phyloP scores from a whole-genome alignment of 176 grass and related monocot genomes.

The Miscanthus lutarioriparius region DNA sequence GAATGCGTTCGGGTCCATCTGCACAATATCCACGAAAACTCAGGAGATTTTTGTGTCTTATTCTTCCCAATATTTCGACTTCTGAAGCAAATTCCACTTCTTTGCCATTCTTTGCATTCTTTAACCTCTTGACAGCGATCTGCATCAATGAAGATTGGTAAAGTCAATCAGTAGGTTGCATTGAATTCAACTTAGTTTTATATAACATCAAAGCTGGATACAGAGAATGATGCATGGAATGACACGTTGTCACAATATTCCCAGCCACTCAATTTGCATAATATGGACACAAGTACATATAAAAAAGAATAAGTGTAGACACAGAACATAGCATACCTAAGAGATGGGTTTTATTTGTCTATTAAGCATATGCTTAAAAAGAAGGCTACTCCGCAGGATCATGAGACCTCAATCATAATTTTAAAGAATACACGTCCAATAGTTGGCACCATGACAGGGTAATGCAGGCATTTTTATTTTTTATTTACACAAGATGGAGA shows the following conservation, averaged over 20 bases:
- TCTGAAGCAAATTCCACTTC: slow-evolving; percentile 78
- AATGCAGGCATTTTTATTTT: neutral
- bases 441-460: slow-evolving; percentile 42
- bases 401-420: neutral
- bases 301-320: neutral
- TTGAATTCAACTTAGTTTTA: neutral
- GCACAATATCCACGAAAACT: slow-evolving; percentile 75
- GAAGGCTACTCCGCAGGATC: neutral
- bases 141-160: slow-evolving; percentile 34
- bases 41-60: slow-evolving; percentile 85
- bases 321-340: neutral
- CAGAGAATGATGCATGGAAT: neutral
- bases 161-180: slow-evolving; percentile 9
- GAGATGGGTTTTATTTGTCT: neutral
- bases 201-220: slow-evolving; percentile 17
- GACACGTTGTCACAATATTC: neutral
- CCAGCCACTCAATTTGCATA: neutral
- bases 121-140: slow-evolving; percentile 87
- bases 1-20: slow-evolving; percentile 69
- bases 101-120: slow-evolving; percentile 48
- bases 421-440: neutral
- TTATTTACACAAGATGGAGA: slow-evolving; percentile 29
- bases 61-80: slow-evolving; percentile 60
- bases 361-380: neutral
- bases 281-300: neutral